phyloP scores from a whole-genome alignment of 352 stramenopile species.

The Phytophthora colocasiae region DNA sequence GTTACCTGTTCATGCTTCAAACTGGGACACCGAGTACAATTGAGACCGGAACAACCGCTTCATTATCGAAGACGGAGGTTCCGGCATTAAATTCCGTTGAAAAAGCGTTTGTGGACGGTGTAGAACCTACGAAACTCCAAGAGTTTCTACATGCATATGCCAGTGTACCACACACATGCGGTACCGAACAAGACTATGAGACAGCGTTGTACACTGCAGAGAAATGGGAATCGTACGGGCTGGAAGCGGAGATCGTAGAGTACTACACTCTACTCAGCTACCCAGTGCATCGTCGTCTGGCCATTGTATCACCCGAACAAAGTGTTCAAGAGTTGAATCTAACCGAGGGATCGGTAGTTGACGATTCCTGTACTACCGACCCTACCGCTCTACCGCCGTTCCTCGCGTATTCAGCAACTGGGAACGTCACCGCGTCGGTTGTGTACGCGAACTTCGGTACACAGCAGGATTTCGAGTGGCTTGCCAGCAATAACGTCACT shows the following conservation, averaged over 20 bases:
- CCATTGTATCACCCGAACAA: slow-evolving; percentile 45
- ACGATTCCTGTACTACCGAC: slow-evolving; percentile 69
- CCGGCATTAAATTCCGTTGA: slow-evolving; percentile 22
- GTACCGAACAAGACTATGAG: slow-evolving; percentile 52
- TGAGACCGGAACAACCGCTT: not conserved
- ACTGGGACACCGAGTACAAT: slow-evolving; percentile 17
- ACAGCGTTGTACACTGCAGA: slow-evolving; percentile 60
- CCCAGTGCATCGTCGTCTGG: slow-evolving; percentile 45
- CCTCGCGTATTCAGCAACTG: slow-evolving; percentile 75
- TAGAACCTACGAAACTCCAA: slow-evolving; percentile 28
- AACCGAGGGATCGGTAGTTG: slow-evolving; percentile 57
- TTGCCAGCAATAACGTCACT: slow-evolving; percentile 38
- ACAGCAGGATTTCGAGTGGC: slow-evolving; percentile 56
- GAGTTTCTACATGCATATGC: slow-evolving; percentile 38
- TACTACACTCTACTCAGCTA: slow-evolving; percentile 75
- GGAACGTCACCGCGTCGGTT: slow-evolving; percentile 60
- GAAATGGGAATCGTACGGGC: slow-evolving; percentile 55
- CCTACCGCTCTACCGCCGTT: slow-evolving; percentile 69
- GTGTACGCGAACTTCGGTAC: slow-evolving; percentile 89
- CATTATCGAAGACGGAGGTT: slow-evolving; percentile 5
- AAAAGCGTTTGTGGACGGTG: slow-evolving; percentile 27
- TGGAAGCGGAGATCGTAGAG: slow-evolving; percentile 64
- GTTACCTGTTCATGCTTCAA: slow-evolving; percentile 28
- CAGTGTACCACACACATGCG: slow-evolving; percentile 44
- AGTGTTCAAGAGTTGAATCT: slow-evolving; percentile 48